Evolutionary conservation across 352 stramenopile species (phyloP).

Genomic region (Peronospora belbahrii): DNA sequence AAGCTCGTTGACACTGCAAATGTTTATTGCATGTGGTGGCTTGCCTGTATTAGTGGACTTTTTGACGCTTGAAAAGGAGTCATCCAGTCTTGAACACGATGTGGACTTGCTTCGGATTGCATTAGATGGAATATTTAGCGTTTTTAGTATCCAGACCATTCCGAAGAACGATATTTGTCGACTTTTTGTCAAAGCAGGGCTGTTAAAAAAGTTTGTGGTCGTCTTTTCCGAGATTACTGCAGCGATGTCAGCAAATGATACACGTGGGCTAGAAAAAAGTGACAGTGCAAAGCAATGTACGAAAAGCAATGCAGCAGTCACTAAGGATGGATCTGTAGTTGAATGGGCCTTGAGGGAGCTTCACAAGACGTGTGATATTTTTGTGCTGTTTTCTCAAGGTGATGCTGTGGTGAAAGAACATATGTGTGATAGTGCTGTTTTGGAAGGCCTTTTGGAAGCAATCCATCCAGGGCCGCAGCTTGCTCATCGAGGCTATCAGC

Average conservation of each 20-base stretch:
- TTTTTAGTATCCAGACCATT: constrained; percentile 89
- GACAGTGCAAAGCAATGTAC: constrained; percentile 1
- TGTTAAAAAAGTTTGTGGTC: constrained; percentile 83
- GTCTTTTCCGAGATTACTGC: constrained; percentile 78
- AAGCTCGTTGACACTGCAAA: constrained; percentile 85
- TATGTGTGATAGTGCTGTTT: constrained; percentile 78
- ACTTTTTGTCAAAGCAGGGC: constrained; percentile 89
- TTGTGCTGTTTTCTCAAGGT: constrained; percentile 88
- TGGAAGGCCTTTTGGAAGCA: constrained; percentile 59
- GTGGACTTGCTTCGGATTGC: constrained; percentile 73
- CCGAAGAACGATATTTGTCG: constrained; percentile 91
- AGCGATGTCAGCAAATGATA: constrained; percentile 23
- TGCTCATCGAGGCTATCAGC: constrained; percentile 5
- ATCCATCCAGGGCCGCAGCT: constrained; percentile 28
- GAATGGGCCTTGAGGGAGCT: constrained; percentile 62
- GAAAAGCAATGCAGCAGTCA: constrained; percentile 1
- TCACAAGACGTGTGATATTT: constrained; percentile 80
- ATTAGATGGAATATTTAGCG: constrained; percentile 85
- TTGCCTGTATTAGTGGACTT: constrained; percentile 83
- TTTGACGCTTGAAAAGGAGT: constrained; percentile 36
- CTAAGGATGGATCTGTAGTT: constrained; percentile 2
- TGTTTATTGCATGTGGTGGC: constrained; percentile 90
- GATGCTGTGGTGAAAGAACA: constrained; percentile 90
- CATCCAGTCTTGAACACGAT: constrained; percentile 25
- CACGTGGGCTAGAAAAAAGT: constrained; percentile 7